A percentile compares a stretch with the other conserved stretches of the same genome.
Evolutionary conservation across 176 grass and related monocot species (phyloP).

Genomic region (Themeda triandra): DNA sequence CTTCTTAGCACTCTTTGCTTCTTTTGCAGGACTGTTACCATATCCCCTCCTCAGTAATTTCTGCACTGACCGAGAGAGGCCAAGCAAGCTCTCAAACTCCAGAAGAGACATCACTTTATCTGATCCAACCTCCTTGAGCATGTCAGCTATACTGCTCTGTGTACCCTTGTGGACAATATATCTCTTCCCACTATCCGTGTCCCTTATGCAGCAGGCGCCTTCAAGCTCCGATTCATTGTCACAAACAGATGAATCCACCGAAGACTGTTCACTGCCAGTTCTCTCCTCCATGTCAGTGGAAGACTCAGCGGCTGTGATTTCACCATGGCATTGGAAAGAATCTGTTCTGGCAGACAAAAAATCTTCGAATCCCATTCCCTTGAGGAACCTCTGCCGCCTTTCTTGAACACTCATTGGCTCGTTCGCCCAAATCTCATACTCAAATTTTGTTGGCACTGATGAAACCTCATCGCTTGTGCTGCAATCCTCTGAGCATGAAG

Average conservation of each 20-base stretch:
- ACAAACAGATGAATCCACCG: constrained; percentile 22
- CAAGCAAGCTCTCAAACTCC: constrained; percentile 54
- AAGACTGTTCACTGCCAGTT: constrained; percentile 18
- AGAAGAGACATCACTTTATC: constrained; percentile 56
- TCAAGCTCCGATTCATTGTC: constrained; percentile 19
- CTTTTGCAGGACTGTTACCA: background rate
- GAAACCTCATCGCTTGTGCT: constrained; percentile 36
- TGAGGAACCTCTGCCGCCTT: constrained; percentile 64
- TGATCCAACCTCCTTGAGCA: constrained; percentile 62
- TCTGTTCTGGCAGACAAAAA: constrained; percentile 15
- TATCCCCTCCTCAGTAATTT: constrained; percentile 33
- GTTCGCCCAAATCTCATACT: constrained; percentile 47
- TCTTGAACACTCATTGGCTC: constrained; percentile 68
- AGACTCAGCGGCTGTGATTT: constrained; percentile 17
- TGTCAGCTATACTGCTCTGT: constrained; percentile 25
- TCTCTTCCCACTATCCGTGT: constrained; percentile 47
- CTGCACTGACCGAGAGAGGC: constrained; percentile 49
- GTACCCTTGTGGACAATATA: constrained; percentile 32
- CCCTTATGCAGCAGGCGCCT: constrained; percentile 35
- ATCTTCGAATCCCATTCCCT: constrained; percentile 60
- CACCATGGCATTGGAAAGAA: constrained; percentile 13
- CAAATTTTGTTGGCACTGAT: constrained; percentile 25
- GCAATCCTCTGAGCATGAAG: constrained; percentile 49
- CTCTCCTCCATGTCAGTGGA: constrained; percentile 35
- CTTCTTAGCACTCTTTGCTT: constrained; percentile 19